Evolutionary conservation across 768 basidiomycete genomes (phyloP), one percentile per base, ranked within the genome.

Genomic region (Suillus alpinus): DNA sequence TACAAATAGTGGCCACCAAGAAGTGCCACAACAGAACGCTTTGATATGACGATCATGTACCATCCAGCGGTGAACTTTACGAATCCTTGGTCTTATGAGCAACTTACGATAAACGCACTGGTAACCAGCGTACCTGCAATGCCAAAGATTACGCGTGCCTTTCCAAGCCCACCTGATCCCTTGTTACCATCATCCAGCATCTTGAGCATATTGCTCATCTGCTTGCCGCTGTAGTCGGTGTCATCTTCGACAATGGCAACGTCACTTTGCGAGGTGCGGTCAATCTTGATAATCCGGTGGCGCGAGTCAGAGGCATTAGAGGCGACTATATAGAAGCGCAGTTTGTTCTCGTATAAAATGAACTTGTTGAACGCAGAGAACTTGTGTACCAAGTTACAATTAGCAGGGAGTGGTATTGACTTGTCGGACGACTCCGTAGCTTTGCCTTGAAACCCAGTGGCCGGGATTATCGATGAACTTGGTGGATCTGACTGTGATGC

Each of bases 131-230:
- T 62, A 89, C 91, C 92, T 20, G 88, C 92, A 63, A 95, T 82
- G 1, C 91, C 92, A 76, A 91, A 96, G 73, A 92, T 92, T 52
- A 84, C 81, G 65, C 80, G 86, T 6, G 83, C 86, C 74, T 81
- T 94, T 16, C 88, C 92, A 62, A 99, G 75, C 8, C 95, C 94
- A 6, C 95, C 96, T 3, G 88, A 88, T 1, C 81, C 82, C 73
- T 87, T 90, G 74, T 97, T 99, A 26, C 95, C 96, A 67, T 97
- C 94, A 62, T 95, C 94, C 9, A 98, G 81, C 93, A 96, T 97
- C 76, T 91, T 92, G 64, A 98, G 79, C 80, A 98, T 86, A 37
- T 87, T 86, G 56, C 85, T 91, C 86, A 97, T 92, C 75, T 98
- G 90, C 70, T 87, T 89, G 29, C 89, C 88, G 55, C 84, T 91